These are phyloP conservation scores for Skeletonema grethae DNA, from an alignment of 108 stramenopile species.

Conservation along the genomic window DNA sequence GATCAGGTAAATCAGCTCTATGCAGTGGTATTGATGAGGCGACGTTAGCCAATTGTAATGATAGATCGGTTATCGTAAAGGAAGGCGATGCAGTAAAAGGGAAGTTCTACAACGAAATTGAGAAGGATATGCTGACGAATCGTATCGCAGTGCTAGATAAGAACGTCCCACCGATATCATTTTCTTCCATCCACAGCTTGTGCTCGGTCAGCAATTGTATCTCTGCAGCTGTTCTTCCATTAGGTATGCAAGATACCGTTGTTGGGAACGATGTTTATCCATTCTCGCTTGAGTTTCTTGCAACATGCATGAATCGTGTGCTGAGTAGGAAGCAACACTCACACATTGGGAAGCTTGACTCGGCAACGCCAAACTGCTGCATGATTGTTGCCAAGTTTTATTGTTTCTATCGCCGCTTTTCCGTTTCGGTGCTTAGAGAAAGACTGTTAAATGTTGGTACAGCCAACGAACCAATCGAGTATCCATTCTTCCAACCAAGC, in stretches of 20 bases:
- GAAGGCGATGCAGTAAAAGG: constrained; percentile 52
- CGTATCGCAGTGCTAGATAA: constrained; percentile 71
- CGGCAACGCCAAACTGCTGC: constrained; percentile 55
- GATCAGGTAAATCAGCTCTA: constrained; percentile 81
- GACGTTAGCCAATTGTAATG: constrained; percentile 11
- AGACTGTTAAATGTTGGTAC: constrained; percentile 14
- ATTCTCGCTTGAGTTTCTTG: constrained; percentile 75
- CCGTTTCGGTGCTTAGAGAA: constrained; percentile 15
- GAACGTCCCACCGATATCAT: constrained; percentile 71
- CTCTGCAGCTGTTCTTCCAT: constrained; percentile 71
- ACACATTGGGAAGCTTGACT: constrained; percentile 80
- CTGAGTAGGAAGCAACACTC: constrained; percentile 44
- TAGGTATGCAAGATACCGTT: constrained; percentile 49
- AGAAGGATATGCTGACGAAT: constrained; percentile 26
- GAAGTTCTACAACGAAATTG: constrained; percentile 51
- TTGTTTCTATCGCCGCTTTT: constrained; percentile 67
- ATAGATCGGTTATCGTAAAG: constrained; percentile 36
- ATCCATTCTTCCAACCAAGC: constrained; percentile 56
- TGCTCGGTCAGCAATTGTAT: constrained; percentile 49
- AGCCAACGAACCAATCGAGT: constrained; percentile 27
- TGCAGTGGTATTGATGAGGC: constrained; percentile 24
- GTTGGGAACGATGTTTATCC: constrained; percentile 65
- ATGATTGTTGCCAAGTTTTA: constrained; percentile 82
- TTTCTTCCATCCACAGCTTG: constrained; percentile 43
- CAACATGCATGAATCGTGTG: constrained; percentile 76